These are phyloP conservation scores for Epichloe bromicola DNA, from an alignment of 2,329 filamentous ascomycete genomes.

Conservation along the genomic window DNA sequence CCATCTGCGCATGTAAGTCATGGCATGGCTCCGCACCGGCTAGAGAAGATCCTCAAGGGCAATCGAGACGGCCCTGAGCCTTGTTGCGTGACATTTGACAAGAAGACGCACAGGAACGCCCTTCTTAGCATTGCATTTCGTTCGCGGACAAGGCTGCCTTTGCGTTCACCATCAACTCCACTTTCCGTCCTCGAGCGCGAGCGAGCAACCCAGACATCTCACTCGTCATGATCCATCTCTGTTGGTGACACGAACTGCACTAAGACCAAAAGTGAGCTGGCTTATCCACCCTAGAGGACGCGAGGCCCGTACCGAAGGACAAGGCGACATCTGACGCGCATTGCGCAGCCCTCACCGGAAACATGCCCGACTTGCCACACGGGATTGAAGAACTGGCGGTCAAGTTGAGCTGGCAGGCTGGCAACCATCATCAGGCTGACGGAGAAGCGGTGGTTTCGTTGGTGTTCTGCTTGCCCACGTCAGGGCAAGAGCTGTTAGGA, in stretches of 20 bases:
- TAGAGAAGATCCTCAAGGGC: neutral
- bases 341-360: conserved; percentile 4
- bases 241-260: neutral
- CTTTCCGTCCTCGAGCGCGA: no score
- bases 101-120: neutral
- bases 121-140: neutral
- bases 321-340: conserved; percentile 3
- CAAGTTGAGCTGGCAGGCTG: conserved; percentile 1
- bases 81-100: neutral
- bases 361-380: conserved; percentile 5
- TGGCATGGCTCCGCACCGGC: neutral
- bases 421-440: neutral
- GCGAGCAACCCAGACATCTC: no score
- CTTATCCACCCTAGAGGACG: no score
- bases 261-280: neutral
- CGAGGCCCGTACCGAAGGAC: conserved; percentile 4
- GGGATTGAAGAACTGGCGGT: conserved; percentile 8
- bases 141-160: neutral
- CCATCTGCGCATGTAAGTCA: conserved; percentile 1
- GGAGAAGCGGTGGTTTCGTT: conserved; percentile 1
- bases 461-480: conserved; percentile 6
- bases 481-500: neutral
- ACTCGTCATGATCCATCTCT: neutral
- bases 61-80: neutral
- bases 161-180: neutral